Conservation (phyloP, 2,329 filamentous ascomycete genomes). For the Orbilia javanica region DNA sequence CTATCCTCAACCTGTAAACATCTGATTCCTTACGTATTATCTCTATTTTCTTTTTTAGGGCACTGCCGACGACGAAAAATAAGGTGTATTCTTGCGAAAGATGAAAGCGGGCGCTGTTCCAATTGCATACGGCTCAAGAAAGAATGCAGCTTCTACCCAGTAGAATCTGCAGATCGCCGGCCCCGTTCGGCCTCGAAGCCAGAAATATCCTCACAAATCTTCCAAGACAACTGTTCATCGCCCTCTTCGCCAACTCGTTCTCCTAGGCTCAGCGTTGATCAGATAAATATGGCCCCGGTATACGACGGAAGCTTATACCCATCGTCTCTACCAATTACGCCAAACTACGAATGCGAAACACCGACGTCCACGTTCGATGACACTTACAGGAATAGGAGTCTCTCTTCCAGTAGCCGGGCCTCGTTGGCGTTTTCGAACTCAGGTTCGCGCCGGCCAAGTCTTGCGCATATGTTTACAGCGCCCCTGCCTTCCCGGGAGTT, state of each 20-base stretch:
- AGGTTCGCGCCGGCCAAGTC: constrained; percentile 61
- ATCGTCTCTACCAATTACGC: constrained; percentile 61
- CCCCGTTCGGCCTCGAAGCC: constrained; percentile 62
- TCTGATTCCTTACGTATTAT: constrained; percentile 38
- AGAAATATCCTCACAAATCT: constrained; percentile 59
- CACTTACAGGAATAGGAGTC: constrained; percentile 58
- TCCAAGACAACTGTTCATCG: constrained; percentile 61
- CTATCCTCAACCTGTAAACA: not conserved
- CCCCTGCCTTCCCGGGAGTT: constrained; percentile 53
- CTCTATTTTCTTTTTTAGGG: constrained; percentile 70
- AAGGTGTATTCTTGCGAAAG: constrained; percentile 81
- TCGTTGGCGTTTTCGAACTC: constrained; percentile 60
- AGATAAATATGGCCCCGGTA: constrained; percentile 53
- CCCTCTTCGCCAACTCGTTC: constrained; percentile 61
- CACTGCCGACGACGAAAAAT: constrained; percentile 96
- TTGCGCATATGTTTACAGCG: constrained; percentile 61
- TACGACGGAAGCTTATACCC: constrained; percentile 59
- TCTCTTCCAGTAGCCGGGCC: constrained; percentile 58
- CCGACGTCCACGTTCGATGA: constrained; percentile 60
- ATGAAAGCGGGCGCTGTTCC: constrained; percentile 81
- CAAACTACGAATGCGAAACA: constrained; percentile 61
- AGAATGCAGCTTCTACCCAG: constrained; percentile 91
- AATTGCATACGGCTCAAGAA: constrained; percentile 96
- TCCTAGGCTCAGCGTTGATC: constrained; percentile 57
- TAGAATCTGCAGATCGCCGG: constrained; percentile 70